These are phyloP conservation scores for Cladosporium sp. DNA, from an alignment of 2,329 filamentous ascomycete species.

Conservation along the genomic window DNA sequence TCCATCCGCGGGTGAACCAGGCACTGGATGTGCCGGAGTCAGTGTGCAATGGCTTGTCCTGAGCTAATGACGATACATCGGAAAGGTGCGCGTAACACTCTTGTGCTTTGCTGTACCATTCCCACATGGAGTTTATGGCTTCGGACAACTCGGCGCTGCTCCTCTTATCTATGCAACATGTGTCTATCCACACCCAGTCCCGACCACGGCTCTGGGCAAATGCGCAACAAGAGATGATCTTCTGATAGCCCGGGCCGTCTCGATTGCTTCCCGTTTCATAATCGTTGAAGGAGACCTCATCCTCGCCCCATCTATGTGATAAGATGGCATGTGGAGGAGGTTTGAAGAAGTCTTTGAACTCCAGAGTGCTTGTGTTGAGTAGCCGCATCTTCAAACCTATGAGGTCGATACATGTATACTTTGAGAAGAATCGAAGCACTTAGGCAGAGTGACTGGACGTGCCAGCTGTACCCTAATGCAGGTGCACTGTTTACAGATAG, in stretches of 20 bases:
- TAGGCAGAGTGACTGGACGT: not conserved
- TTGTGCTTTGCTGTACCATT: slow-evolving; percentile 12
- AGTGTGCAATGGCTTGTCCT: not conserved
- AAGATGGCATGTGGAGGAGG: slow-evolving; percentile 26
- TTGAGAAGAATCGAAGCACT: not conserved
- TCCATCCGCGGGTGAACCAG: slow-evolving; percentile 29
- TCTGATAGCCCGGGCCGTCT: slow-evolving; percentile 12
- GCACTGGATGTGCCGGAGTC: not conserved
- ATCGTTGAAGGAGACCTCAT: slow-evolving; percentile 27
- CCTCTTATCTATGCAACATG: slow-evolving; percentile 24
- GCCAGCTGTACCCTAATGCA: not conserved
- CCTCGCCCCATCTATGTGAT: slow-evolving; percentile 28
- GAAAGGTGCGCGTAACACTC: slow-evolving; percentile 1
- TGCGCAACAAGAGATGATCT: slow-evolving; percentile 14
- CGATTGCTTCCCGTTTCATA: not conserved
- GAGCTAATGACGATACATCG: not conserved
- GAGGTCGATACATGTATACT: not conserved
- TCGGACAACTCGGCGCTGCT: slow-evolving; percentile 23
- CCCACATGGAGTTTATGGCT: slow-evolving; percentile 23
- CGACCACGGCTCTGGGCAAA: not conserved
- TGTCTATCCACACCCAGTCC: slow-evolving; percentile 19
- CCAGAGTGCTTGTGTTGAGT: slow-evolving; percentile 24
- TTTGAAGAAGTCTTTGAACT: slow-evolving; percentile 25
- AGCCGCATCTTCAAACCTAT: slow-evolving; percentile 24
- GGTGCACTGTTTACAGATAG: not conserved